Evolutionary conservation across 495 filamentous ascomycete genomes (phyloP), one percentile per base, ranked within the genome.

Genomic region (Massariosphaeria phaeospora): DNA sequence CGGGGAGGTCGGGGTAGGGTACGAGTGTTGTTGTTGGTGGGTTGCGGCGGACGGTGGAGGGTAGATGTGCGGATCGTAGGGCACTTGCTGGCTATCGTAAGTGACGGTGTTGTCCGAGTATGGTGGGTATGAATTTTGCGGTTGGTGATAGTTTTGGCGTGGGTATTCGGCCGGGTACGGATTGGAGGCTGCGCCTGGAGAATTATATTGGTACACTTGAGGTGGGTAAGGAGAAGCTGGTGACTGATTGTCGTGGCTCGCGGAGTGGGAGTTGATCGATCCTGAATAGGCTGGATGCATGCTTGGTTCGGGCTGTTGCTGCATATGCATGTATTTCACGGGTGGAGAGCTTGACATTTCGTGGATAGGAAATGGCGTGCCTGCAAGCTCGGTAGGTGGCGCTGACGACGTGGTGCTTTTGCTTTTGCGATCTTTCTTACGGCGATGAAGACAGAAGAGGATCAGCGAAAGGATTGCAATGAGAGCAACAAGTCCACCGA

Each of bases 401-500:
- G 55, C 39, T 10, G 55, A 15, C 11, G 48, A 18, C 23, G 30
- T 2, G 13, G 39, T 21, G 15, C 13, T 15, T 6, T 38, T 44
- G 8, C 52, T 50, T 25, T 60, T 60, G 1, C 21, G 39, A 5
- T 35, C 52, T 27, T 60, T 64, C 52, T 64, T 61, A 10, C 57
- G 55, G 27, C 61, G 60, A 31, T 57, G 57, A 4, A 69, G 55
- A 33, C 63, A 67, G 51, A 59, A 58, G 23, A 64, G 58, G 39
- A 66, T 48, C 3, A 63, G 29, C 18, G 35, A 52, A 42, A 69
- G 54, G 29, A 69, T 43, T 0, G 58, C 39, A 47, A 62, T 57
- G 15, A 69, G 57, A 18, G 33, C 50, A 1, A 30, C 58, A 8
- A 63, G 48, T 25, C 67, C 67, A 34, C 65, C 67, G 6, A 66